A percentile compares a stretch with the other conserved stretches of the same genome.
phyloP scores from a whole-genome alignment of 2,329 filamentous ascomycete genomes.

The Harringtonia lauricola region DNA sequence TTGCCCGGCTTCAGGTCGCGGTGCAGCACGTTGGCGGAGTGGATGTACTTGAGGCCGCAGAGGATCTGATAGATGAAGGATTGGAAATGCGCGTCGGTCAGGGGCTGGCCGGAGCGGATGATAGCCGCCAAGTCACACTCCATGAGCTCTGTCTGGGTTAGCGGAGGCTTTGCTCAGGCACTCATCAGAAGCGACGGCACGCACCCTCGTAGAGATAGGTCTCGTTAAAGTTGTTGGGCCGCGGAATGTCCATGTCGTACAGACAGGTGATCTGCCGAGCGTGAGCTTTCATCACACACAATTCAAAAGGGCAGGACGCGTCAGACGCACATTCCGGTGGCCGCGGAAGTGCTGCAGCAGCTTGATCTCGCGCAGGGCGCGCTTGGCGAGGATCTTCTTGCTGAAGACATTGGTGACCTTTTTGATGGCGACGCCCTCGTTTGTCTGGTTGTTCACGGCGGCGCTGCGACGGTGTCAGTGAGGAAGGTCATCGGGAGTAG shows the following conservation, averaged over 20 bases:
- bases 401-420: constrained; percentile 99
- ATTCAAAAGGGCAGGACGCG: not conserved
- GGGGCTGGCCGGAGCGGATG: constrained; percentile 89
- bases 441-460: constrained; percentile 80
- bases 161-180: not conserved
- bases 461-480: constrained; percentile 45
- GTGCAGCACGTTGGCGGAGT: constrained; percentile 95
- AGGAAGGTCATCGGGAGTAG: no score
- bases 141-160: constrained; percentile 67
- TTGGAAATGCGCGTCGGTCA: constrained; percentile 98
- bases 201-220: constrained; percentile 96
- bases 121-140: constrained; percentile 97
- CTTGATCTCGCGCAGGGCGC: constrained; percentile 96
- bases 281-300: not conserved
- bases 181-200: constrained; percentile 17
- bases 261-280: constrained; percentile 79
- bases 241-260: constrained; percentile 98
- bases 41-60: constrained; percentile 97
- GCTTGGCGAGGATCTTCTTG: constrained; percentile 99
- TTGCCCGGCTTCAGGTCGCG: constrained; percentile 96
- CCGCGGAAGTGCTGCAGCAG: constrained; percentile 94
- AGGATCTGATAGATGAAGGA: constrained; percentile 99
- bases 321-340: constrained; percentile 64
- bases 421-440: constrained; percentile 95
- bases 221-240: constrained; percentile 97